These are phyloP conservation scores for Moringa oleifera DNA, from an alignment of 345 rosid genomes.

Conservation along the genomic window DNA sequence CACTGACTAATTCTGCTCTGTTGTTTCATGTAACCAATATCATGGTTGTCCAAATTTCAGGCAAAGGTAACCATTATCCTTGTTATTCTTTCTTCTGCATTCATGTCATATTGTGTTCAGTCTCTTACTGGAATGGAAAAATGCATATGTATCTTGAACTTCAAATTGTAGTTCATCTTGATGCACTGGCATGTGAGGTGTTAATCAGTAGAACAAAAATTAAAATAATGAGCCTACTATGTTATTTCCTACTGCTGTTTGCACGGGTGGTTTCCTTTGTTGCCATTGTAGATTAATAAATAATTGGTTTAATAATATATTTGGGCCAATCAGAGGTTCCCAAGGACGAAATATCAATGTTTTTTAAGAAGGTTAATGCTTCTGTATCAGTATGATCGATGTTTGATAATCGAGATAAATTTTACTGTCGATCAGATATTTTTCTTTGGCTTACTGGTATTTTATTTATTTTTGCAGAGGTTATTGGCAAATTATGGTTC, in stretches of 20 bases:
- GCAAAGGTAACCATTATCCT: constrained; percentile 3
- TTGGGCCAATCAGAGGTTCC: too few relatives aligned
- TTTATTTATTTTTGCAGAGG: constrained; percentile 30
- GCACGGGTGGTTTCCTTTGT: not conserved
- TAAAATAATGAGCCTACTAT: too few relatives aligned
- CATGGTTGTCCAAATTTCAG: not conserved
- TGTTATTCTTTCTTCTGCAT: not conserved
- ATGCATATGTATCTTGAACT: too few relatives aligned
- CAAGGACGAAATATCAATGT: too few relatives aligned
- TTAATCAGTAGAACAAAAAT: not conserved
- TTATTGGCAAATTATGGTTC: constrained; percentile 29
- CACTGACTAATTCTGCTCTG: not conserved
- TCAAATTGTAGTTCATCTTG: too few relatives aligned
- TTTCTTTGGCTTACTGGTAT: too few relatives aligned
- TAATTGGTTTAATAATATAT: not conserved
- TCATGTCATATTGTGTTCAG: not conserved
- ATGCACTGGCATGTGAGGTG: not conserved
- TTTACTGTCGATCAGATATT: too few relatives aligned
- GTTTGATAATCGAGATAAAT: too few relatives aligned
- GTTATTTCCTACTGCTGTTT: not conserved
- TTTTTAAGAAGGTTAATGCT: too few relatives aligned
- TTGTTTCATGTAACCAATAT: not conserved
- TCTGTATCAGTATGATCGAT: too few relatives aligned
- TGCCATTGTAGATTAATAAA: not conserved
- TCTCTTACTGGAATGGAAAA: too few relatives aligned